Evolutionary conservation across 2,329 filamentous ascomycete genomes (phyloP).

Genomic region (Hymenoscyphus scutula): DNA sequence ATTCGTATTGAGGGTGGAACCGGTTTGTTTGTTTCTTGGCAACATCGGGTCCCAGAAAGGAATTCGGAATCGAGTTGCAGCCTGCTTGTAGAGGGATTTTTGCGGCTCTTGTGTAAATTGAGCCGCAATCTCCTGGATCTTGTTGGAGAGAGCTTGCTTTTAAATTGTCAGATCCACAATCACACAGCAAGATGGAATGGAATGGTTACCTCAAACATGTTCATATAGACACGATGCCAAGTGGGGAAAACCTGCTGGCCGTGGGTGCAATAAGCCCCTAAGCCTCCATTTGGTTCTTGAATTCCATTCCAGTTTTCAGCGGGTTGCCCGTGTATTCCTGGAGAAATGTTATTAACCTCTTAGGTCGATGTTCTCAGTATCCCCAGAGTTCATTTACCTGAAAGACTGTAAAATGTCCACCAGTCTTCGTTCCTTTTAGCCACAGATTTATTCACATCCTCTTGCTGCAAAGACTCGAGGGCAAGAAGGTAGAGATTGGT

Average conservation of each 20-base stretch:
- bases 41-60: conserved; percentile 7
- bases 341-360: not conserved
- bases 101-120: conserved; percentile 2
- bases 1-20: not conserved
- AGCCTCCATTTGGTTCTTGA: conserved; percentile 2
- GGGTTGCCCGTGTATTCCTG: conserved; percentile 9
- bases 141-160: conserved; percentile 6
- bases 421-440: conserved; percentile 9
- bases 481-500: conserved; percentile 8
- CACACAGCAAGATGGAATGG: not conserved
- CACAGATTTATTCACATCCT: not conserved
- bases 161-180: not conserved
- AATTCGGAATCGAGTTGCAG: conserved; percentile 7
- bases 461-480: conserved; percentile 4
- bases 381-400: not conserved
- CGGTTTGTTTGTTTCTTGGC: not conserved
- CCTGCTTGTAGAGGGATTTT: not conserved
- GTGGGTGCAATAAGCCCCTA: conserved; percentile 4
- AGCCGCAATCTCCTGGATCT: not conserved
- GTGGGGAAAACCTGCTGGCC: conserved; percentile 5
- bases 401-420: conserved; percentile 6
- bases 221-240: conserved; percentile 11
- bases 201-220: conserved; percentile 7
- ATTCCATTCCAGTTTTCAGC: conserved; percentile 5
- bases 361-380: not conserved